These are phyloP conservation scores for Hura crepitans DNA, from an alignment of 441 rosid species.

Conservation along the genomic window DNA sequence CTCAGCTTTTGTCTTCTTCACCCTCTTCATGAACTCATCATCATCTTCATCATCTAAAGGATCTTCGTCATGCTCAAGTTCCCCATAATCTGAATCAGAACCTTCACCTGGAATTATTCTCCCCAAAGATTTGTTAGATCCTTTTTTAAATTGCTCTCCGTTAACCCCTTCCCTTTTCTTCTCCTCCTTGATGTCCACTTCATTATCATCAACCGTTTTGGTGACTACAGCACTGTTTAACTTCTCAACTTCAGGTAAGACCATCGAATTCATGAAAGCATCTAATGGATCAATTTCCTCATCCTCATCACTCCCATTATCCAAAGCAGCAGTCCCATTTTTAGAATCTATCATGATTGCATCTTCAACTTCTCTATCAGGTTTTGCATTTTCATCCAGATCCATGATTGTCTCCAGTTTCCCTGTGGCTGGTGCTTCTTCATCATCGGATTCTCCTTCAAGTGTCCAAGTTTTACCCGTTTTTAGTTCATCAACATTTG, in stretches of 20 bases:
- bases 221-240: conserved; percentile 40
- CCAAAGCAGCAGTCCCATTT: conserved; percentile 33
- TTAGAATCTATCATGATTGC: conserved; percentile 43
- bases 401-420: conserved; percentile 50
- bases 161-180: conserved; percentile 36
- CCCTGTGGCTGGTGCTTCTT: conserved; percentile 48
- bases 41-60: conserved; percentile 77
- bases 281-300: conserved; percentile 90
- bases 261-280: conserved; percentile 76
- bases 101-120: conserved; percentile 88
- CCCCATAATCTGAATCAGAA: conserved; percentile 77
- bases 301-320: conserved; percentile 43
- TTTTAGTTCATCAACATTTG: conserved; percentile 41
- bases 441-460: conserved; percentile 88
- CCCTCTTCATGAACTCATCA: conserved; percentile 94
- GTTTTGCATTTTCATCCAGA: conserved; percentile 41
- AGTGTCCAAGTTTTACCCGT: conserved; percentile 85
- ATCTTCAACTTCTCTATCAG: conserved; percentile 46
- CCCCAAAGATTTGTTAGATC: conserved; percentile 56
- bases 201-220: conserved; percentile 27
- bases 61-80: conserved; percentile 54
- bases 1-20: conserved; percentile 93
- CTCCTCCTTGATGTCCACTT: conserved; percentile 28
- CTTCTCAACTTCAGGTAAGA: conserved; percentile 85
- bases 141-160: conserved; percentile 44